These are phyloP conservation scores for Hemisphaericaspora xylofermentans DNA, from an alignment of 1,139 yeast genomes.

Conservation along the genomic window DNA sequence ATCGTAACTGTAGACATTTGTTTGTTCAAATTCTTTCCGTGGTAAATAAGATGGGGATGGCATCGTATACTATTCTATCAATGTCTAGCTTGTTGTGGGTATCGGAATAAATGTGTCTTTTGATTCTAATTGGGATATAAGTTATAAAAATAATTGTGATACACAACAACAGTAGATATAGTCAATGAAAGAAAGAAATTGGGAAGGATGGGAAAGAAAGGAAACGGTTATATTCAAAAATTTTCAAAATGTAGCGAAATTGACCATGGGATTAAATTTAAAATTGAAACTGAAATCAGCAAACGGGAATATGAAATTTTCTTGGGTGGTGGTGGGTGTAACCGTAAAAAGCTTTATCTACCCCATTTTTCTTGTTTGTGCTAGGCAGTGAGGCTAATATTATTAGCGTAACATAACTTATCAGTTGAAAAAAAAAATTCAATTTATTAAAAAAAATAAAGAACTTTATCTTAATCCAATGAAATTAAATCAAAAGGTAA, in stretches of 20 bases:
- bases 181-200: neutral
- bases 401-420: neutral
- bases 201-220: neutral
- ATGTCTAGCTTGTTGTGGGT: neutral
- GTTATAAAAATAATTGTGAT: neutral
- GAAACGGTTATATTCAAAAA: neutral
- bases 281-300: neutral
- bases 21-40: constrained; percentile 36
- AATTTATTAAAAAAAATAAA: too few relatives aligned
- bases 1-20: constrained; percentile 60
- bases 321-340: too few relatives aligned
- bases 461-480: constrained; percentile 2
- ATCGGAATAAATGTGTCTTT: too few relatives aligned
- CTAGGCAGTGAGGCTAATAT: neutral
- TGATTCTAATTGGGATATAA: neutral
- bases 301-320: neutral
- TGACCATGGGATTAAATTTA: neutral
- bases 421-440: neutral
- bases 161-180: too few relatives aligned
- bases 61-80: neutral
- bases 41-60: constrained; percentile 32
- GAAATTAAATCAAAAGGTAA: neutral
- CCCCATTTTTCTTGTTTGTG: neutral
- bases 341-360: neutral
- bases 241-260: neutral